Conservation (phyloP, 2,329 filamentous ascomycete genomes). For the Polychaeton citri region DNA sequence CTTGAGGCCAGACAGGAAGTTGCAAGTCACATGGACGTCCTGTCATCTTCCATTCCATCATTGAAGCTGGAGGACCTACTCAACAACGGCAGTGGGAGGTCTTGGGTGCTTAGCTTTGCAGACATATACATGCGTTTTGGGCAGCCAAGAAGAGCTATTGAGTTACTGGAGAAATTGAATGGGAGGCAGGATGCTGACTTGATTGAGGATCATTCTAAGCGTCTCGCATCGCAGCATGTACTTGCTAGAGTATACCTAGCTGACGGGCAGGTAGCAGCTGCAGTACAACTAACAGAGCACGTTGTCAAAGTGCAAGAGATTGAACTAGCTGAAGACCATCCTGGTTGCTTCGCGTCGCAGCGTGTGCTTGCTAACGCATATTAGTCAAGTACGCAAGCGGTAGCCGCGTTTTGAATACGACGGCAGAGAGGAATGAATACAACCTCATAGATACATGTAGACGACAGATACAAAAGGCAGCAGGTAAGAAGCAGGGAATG, state of each 20-base stretch:
- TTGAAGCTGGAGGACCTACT: neutral
- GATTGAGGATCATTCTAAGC: slow-evolving; percentile 1
- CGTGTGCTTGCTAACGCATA: slow-evolving; percentile 13
- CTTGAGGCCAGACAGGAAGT: neutral
- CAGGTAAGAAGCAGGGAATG: too few relatives aligned
- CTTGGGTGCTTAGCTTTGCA: neutral
- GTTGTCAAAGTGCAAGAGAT: slow-evolving; percentile 7
- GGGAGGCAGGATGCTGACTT: neutral
- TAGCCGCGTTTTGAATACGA: too few relatives aligned
- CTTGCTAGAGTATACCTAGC: slow-evolving; percentile 12
- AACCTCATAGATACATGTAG: too few relatives aligned
- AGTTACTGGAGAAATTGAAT: neutral
- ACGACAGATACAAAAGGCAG: too few relatives aligned
- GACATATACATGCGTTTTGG: too few relatives aligned
- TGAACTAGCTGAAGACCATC: slow-evolving; percentile 4
- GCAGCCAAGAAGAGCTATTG: too few relatives aligned
- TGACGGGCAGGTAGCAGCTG: slow-evolving; percentile 9
- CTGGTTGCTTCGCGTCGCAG: slow-evolving; percentile 5
- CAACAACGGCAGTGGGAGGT: too few relatives aligned
- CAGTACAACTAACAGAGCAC: slow-evolving; percentile 12
- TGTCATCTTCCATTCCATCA: neutral
- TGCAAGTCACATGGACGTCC: neutral
- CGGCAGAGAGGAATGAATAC: too few relatives aligned
- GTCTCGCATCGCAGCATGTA: slow-evolving; percentile 4
- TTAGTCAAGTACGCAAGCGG: slow-evolving; percentile 5